Evolutionary conservation across 1,284 basidiomycete species (phyloP), one percentile per base, ranked within the genome.

Genomic region (Malassezia brasiliensis): DNA sequence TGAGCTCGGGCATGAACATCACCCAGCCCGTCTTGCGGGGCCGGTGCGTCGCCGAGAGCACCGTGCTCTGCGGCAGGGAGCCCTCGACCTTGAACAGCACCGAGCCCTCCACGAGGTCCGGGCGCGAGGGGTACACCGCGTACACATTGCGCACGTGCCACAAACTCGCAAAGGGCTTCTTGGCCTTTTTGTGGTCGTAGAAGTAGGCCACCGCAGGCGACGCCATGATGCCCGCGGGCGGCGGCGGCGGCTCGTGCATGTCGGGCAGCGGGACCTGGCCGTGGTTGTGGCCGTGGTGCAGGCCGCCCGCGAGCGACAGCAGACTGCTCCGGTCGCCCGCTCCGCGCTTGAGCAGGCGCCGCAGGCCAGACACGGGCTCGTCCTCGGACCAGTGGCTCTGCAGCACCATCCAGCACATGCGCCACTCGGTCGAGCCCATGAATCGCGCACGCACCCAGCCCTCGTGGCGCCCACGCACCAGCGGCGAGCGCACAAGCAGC

Each of bases 401-500:
- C 14, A 96, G 79, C 6, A 86, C 83, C 79, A 90, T 83, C 87
- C 89, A 98, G 52, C 91, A 81, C 47, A 83, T 82, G 68, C 90
- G 90, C 93, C 93, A 98, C 65, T 96, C 90, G 1, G 88, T 93
- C 66, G 91, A 88, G 15, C 91, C 91, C 47, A 91, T 88, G 47
- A 96, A 81, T 40, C 94, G 84, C 25, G 91, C 83, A 62, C 87
- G 83, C 37, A 90, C 87, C 87, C 88, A 93, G 3, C 91, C 91
- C 75, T 96, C 91, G 78, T 90, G 82, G 59, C 81, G 82, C 11
- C 88, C 87, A 47, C 82, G 82, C 49, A 52, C 51, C 37, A 74
- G 64, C 9, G 71, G 71, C 9, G 66, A 68, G 37, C 55, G 55
- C 6, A 57, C 50, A 14, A 41, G 30, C 8, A 57, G 45, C 25